These are phyloP conservation scores for Phytophthora sansomeana DNA, from an alignment of 352 stramenopile species.

Conservation along the genomic window DNA sequence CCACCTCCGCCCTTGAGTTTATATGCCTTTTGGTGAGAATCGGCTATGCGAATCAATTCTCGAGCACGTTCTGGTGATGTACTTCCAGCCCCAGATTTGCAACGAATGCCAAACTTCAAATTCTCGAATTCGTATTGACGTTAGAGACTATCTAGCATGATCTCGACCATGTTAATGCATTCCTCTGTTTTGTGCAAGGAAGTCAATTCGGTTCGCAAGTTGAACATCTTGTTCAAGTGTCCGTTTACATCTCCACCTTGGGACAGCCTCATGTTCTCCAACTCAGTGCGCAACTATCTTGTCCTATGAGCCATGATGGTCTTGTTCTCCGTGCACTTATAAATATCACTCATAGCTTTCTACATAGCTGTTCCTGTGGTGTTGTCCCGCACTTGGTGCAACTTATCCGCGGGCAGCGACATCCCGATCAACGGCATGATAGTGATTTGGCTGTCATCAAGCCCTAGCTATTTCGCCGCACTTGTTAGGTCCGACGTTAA, in stretches of 20 bases:
- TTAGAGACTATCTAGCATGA: constrained; percentile 5
- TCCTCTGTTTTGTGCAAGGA: constrained; percentile 10
- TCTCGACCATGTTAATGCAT: constrained; percentile 15
- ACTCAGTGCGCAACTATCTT: background rate
- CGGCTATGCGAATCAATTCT: no score
- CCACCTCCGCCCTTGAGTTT: no score
- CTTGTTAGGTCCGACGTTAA: background rate
- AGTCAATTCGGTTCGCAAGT: constrained; percentile 6
- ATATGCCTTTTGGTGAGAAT: no score
- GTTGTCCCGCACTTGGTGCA: constrained; percentile 12
- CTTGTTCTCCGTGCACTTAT: constrained; percentile 3
- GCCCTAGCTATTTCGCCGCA: background rate
- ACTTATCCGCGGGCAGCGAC: background rate
- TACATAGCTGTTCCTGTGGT: constrained; percentile 11
- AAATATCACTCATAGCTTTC: constrained; percentile 4
- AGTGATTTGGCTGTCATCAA: background rate
- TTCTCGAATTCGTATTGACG: constrained; percentile 6
- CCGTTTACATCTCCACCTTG: constrained; percentile 11
- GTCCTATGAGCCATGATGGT: constrained; percentile 7
- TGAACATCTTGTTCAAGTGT: constrained; percentile 22
- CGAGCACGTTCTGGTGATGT: background rate
- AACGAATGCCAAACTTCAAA: constrained; percentile 3
- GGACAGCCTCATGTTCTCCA: background rate
- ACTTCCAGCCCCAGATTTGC: background rate
- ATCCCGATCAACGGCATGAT: constrained; percentile 9